A percentile compares a stretch with the other conserved stretches of the same genome.
phyloP scores from a whole-genome alignment of 169 alveolate genomes.

The Plasmodium reichenowi region DNA sequence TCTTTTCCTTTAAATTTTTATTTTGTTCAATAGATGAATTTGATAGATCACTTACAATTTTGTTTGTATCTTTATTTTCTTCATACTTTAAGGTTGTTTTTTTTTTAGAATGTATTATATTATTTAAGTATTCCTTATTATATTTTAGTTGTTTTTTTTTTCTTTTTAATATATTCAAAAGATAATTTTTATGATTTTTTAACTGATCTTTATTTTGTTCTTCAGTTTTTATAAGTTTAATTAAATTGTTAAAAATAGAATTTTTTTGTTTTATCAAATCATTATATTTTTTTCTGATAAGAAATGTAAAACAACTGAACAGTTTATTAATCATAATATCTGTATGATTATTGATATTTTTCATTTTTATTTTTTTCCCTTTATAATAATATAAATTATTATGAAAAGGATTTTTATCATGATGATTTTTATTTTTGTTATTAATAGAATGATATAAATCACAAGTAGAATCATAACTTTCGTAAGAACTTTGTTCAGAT shows the following conservation, averaged over 20 bases:
- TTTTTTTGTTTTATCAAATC: conserved; percentile 41
- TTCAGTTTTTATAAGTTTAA: conserved; percentile 50
- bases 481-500: conserved; percentile 23
- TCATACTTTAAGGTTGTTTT: not conserved
- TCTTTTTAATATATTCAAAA: conserved; percentile 41
- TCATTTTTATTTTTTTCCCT: conserved; percentile 22
- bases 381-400: not conserved
- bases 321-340: conserved; percentile 51
- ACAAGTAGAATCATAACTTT: conserved; percentile 53
- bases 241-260: conserved; percentile 37
- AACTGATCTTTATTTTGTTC: conserved; percentile 61
- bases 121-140: conserved; percentile 35
- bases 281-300: conserved; percentile 26
- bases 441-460: conserved; percentile 25
- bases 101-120: conserved; percentile 26
- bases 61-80: too few species aligned
- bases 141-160: conserved; percentile 41
- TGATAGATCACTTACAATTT: too few species aligned
- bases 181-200: conserved; percentile 28
- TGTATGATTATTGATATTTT: conserved; percentile 12
- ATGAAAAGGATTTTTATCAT: not conserved
- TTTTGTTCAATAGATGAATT: too few species aligned
- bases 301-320: conserved; percentile 16
- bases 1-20: not conserved
- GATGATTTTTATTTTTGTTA: conserved; percentile 13